Evolutionary conservation across 1,284 basidiomycete genomes (phyloP), one percentile per base, ranked within the genome.

Genomic region (Cystobasidium slooffiae): DNA sequence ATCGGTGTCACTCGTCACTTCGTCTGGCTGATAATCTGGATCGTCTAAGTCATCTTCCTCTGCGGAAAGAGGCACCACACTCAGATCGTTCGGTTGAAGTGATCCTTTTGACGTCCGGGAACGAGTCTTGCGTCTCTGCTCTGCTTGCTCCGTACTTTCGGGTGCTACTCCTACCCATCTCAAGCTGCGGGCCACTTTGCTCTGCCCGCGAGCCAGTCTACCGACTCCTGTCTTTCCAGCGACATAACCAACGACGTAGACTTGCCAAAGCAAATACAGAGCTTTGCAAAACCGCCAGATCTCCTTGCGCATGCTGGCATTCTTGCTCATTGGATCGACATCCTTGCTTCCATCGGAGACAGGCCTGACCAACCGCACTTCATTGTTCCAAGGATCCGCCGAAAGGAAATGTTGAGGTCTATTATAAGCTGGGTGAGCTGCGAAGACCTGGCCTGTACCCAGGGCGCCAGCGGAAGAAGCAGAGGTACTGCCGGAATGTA

Each of bases 251-350:
- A 66, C 53, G 43, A 73, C 18, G 41, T 73, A 73, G 14, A 73
- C 43, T 46, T 73, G 63, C 51, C 55, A 73, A 16, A 73, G 43
- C 16, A 66, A 18, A 37, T 62, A 58, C 10, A 73, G 6, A 8
- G 70, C 70, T 20, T 65, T 56, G 41, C 37, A 47, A 22, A 73
- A 73, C 20, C 70, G 47, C 62, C 63, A 73, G 5, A 64, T 58
- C 24, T 73, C 70, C 47, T 73, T 73, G 2, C 70, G 70, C 63
- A 66, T 44, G 41, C 52, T 47, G 14, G 70, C 43, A 55, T 73
- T 73, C 59, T 62, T 62, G 41, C 59, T 64, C n/a, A 66, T 43
- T 14, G 70, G 63, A 43, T 73, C 63, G 18, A 66, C 62, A 12
- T 73, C 70, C 8, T 49, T 44, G 6, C 59, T 62, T 6, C 31